Conservation (phyloP, 2,329 filamentous ascomycete genomes). For the Curvularia verruculosa region DNA sequence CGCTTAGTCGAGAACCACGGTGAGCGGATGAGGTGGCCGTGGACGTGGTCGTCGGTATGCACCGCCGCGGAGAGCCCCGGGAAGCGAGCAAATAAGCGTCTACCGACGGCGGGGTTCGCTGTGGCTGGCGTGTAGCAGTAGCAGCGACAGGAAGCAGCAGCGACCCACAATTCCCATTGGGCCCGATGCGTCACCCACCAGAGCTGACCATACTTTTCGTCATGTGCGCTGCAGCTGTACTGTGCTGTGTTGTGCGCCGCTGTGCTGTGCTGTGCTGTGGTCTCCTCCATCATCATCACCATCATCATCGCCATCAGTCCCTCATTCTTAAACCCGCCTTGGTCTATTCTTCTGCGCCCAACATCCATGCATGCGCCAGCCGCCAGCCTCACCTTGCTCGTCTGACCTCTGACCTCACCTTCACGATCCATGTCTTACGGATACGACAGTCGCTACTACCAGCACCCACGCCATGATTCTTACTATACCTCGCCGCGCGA, state of each 20-base stretch:
- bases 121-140: slow-evolving; percentile 5
- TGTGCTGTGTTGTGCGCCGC: slow-evolving; percentile 11
- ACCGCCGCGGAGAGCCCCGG: background rate
- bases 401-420: slow-evolving; percentile 16
- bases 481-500: slow-evolving; percentile 35
- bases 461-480: slow-evolving; percentile 33
- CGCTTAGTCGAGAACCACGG: background rate
- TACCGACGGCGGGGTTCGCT: slow-evolving; percentile 5
- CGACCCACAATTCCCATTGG: slow-evolving; percentile 14
- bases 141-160: slow-evolving; percentile 11
- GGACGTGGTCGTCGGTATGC: slow-evolving; percentile 5
- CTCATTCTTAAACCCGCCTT: slow-evolving; percentile 9
- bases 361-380: slow-evolving; percentile 7
- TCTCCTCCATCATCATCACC: slow-evolving; percentile 2
- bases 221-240: slow-evolving; percentile 16
- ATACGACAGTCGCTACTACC: slow-evolving; percentile 34
- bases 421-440: slow-evolving; percentile 31
- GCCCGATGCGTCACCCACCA: slow-evolving; percentile 21
- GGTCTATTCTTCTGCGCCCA: slow-evolving; percentile 2
- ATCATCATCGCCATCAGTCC: background rate
- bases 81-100: slow-evolving; percentile 17
- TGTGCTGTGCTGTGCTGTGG: slow-evolving; percentile 13
- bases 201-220: slow-evolving; percentile 8
- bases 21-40: slow-evolving; percentile 17
- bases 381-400: slow-evolving; percentile 18